Base-by-base conservation (phyloP, 1,284 basidiomycete genomes). In the Ceratobasidium sp. region DNA sequence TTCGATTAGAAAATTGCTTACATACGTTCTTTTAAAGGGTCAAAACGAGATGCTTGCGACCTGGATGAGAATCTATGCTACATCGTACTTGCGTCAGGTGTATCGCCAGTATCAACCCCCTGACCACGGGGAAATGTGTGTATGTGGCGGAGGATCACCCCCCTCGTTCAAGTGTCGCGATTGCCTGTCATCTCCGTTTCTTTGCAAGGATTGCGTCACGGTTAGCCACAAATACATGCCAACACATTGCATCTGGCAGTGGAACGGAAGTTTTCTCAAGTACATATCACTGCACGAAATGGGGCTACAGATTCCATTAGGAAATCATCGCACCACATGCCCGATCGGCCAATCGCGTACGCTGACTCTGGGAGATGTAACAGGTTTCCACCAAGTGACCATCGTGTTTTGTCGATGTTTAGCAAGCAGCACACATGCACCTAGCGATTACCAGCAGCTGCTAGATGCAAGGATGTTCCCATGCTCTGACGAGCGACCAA, bases 381-480 rank as follows among this genome's bases (percentile, higher is more conserved):
- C 23, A 12, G 50, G 50, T 1, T 53, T 53, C 30, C 50, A 32
- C 5, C 26, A 26, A 5, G 23, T 53, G 23, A 26, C 28, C 2
- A 28, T 53, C 8, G 50, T 53, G 12, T 53, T 53, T 26, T 53
- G 50, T 14, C 26, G 28, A 8, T 53, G 50, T 18, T n/a, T n/a
- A n/a, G 23, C n/a, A 10, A 21, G 26, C n/a, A 5, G 26, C 12
- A 16, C 50, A 3, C 16, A 28, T 12, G 3, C 16, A 28, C 50
- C 23, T 2, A 53, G 3, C 10, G 46, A 48, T 3, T 53, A 53
- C 30, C 50, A 32, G 12, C 50, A 53, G 43, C 23, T 67, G 8
- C 64, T 67, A 2, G 18, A n/a, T 4, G 64, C 50, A 3, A n/a
- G 64, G 3, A 21, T 67, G 1, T 55, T 67, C n/a, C 64, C 64